Conservation (phyloP, 2,329 filamentous ascomycete genomes). For the Epichloe glyceriae region DNA sequence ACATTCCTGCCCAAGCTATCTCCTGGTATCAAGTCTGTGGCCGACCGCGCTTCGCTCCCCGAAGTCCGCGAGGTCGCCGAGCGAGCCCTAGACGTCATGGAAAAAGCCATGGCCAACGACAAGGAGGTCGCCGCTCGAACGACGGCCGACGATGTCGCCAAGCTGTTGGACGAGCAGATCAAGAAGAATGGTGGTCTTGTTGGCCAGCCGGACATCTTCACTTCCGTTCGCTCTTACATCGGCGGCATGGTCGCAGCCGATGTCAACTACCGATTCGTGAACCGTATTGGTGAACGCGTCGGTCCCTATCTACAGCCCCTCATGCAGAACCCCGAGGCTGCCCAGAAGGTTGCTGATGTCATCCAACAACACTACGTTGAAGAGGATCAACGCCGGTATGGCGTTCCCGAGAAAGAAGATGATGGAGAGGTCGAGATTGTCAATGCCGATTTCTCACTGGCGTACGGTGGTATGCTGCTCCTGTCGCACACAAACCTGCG, state of each 20-base stretch:
- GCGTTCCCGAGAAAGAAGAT: slow-evolving; percentile 72
- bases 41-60: slow-evolving; percentile 77
- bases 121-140: slow-evolving; percentile 53
- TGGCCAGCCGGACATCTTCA: slow-evolving; percentile 49
- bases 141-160: slow-evolving; percentile 59
- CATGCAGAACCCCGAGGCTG: slow-evolving; percentile 46
- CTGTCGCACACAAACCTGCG: slow-evolving; percentile 92
- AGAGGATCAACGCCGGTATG: slow-evolving; percentile 80
- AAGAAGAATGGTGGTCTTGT: slow-evolving; percentile 53
- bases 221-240: slow-evolving; percentile 59
- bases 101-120: slow-evolving; percentile 77
- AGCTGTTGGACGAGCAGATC: slow-evolving; percentile 63
- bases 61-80: slow-evolving; percentile 87
- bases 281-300: slow-evolving; percentile 56
- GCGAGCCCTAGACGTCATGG: slow-evolving; percentile 72
- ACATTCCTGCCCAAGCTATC: slow-evolving; percentile 90
- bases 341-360: slow-evolving; percentile 52
- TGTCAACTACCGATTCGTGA: slow-evolving; percentile 67
- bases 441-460: slow-evolving; percentile 93
- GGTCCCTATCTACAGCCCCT: slow-evolving; percentile 64
- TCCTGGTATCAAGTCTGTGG: slow-evolving; percentile 83
- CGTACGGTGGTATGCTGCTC: slow-evolving; percentile 94
- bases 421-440: slow-evolving; percentile 93
- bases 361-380: slow-evolving; percentile 68
- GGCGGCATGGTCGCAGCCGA: slow-evolving; percentile 77